Evolutionary conservation across 305 asterid genomes (phyloP).

Genomic region (Petunia hybrid): DNA sequence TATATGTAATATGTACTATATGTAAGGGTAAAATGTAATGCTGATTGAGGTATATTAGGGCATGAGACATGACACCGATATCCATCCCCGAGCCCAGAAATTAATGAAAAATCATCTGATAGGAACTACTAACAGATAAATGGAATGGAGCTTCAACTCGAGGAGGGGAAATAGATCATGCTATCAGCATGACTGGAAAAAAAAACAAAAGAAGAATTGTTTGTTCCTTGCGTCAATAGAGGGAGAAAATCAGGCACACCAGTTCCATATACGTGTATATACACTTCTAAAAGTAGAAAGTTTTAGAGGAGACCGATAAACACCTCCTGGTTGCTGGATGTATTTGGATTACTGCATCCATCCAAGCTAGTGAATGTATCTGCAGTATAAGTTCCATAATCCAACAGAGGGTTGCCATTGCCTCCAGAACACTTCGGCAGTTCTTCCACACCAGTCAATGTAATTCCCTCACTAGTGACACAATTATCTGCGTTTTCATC

Average conservation of each 20-base stretch:
- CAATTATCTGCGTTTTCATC: slow-evolving; percentile 32
- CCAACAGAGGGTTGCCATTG: slow-evolving; percentile 49
- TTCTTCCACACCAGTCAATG: slow-evolving; percentile 35
- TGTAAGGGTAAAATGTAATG: too few species aligned
- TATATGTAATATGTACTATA: too few species aligned
- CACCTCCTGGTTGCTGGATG: slow-evolving; percentile 48
- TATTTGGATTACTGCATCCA: slow-evolving; percentile 32
- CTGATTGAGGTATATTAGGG: too few species aligned
- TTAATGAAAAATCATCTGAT: too few species aligned
- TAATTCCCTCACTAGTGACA: slow-evolving; percentile 33
- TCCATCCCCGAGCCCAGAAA: too few species aligned
- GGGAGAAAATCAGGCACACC: neutral
- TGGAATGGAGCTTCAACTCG: neutral
- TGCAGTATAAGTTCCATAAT: slow-evolving; percentile 46
- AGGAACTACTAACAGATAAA: too few species aligned
- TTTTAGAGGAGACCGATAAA: slow-evolving; percentile 57
- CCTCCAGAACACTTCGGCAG: slow-evolving; percentile 35
- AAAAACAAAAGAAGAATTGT: neutral
- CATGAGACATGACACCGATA: too few species aligned
- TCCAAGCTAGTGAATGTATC: slow-evolving; percentile 42
- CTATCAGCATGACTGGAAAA: neutral
- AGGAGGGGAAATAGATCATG: neutral
- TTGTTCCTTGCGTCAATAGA: neutral
- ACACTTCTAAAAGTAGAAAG: neutral
- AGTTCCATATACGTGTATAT: neutral